Conservation (phyloP, 2,329 filamentous ascomycete genomes). For the Curvularia hawaiiensis region DNA sequence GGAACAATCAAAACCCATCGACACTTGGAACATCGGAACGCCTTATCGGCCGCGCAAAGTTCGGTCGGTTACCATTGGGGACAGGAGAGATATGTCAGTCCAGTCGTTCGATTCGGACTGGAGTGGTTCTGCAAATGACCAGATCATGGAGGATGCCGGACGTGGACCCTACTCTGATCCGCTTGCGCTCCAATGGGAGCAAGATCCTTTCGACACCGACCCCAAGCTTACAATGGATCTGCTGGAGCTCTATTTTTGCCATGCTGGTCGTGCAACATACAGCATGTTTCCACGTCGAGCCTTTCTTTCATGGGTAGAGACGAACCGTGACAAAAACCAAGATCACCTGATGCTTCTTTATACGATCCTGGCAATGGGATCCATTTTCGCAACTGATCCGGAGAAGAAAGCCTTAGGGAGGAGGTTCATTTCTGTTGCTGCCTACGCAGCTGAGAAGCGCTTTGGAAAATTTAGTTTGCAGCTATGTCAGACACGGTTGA, state of each 20-base stretch:
- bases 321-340: constrained; percentile 53
- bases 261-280: constrained; percentile 60
- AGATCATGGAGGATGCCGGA: constrained; percentile 34
- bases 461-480: constrained; percentile 63
- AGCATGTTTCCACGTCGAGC: constrained; percentile 60
- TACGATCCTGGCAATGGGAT: constrained; percentile 62
- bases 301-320: constrained; percentile 61
- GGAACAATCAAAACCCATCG: constrained; percentile 34
- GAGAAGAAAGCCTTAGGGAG: constrained; percentile 54
- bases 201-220: constrained; percentile 61
- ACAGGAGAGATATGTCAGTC: constrained; percentile 40
- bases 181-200: constrained; percentile 51
- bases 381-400: constrained; percentile 57
- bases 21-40: constrained; percentile 37
- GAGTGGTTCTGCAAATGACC: constrained; percentile 39
- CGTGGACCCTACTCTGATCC: constrained; percentile 42
- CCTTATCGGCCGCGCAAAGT: constrained; percentile 34
- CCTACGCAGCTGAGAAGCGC: constrained; percentile 60
- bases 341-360: constrained; percentile 67
- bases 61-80: constrained; percentile 30
- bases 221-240: constrained; percentile 57
- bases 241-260: constrained; percentile 62
- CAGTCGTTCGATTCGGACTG: constrained; percentile 43
- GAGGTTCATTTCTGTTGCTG: constrained; percentile 60
- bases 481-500: constrained; percentile 69